phyloP scores from a whole-genome alignment of 208 protist species.

The Trypanosoma platydactyli region DNA sequence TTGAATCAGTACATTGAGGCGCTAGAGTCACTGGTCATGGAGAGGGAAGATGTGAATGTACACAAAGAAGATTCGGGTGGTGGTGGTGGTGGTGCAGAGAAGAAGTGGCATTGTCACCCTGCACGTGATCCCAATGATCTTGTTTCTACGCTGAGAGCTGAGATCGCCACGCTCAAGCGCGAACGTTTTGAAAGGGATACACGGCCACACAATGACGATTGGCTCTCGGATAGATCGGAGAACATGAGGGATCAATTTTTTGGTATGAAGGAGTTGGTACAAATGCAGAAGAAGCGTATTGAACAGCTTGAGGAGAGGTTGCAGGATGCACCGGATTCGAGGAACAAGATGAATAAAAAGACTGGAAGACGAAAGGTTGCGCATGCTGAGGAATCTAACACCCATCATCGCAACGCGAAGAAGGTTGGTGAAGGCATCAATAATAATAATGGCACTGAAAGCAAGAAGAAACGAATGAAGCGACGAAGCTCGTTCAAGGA shows the following conservation, averaged over 20 bases:
- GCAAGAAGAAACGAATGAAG: not conserved
- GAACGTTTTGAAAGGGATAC: conserved; percentile 26
- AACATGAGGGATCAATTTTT: conserved; percentile 20
- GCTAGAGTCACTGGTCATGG: too few relatives aligned
- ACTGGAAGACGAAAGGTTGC: not conserved
- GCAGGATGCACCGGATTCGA: conserved; percentile 21
- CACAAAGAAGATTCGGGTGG: too few relatives aligned
- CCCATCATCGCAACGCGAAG: not conserved
- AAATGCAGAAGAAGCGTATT: conserved; percentile 48
- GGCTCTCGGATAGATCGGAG: too few relatives aligned
- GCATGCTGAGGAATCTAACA: not conserved
- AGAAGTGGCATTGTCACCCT: not conserved
- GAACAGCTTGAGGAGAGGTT: conserved; percentile 57
- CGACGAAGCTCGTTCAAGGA: not conserved
- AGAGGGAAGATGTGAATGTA: too few relatives aligned
- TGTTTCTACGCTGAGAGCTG: not conserved
- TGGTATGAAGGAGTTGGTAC: conserved; percentile 44
- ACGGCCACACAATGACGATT: too few relatives aligned
- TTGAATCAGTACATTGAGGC: too few relatives aligned
- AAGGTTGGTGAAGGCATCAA: not conserved
- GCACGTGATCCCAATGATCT: not conserved
- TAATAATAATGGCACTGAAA: not conserved
- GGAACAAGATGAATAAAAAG: not conserved
- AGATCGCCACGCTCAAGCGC: conserved; percentile 36
- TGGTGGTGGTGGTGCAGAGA: not conserved